Conservation (phyloP, 768 basidiomycete genomes). For the Mycena sanguinolenta region DNA sequence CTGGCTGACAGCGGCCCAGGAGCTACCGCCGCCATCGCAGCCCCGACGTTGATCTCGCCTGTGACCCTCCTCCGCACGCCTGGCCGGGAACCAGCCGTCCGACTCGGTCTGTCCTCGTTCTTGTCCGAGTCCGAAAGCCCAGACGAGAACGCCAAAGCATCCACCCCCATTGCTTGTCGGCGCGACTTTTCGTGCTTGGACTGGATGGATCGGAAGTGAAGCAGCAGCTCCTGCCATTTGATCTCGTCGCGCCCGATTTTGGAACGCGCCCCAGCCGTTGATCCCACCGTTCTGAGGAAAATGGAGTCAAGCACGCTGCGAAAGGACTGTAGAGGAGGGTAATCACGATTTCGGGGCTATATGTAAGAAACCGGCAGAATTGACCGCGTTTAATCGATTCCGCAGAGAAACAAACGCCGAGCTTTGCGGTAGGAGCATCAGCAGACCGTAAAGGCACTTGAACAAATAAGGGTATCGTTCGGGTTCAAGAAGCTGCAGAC, state of each 20-base stretch:
- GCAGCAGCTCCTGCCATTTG: conserved; percentile 95
- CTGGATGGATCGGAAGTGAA: conserved; percentile 93
- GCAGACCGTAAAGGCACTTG: conserved; percentile 96
- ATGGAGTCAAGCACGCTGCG: neutral
- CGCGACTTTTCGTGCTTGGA: conserved; percentile 93
- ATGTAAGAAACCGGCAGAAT: conserved; percentile 93
- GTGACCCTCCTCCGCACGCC: conserved; percentile 74
- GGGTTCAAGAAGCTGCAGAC: conserved; percentile 95
- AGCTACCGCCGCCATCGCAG: conserved; percentile 42
- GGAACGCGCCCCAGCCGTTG: conserved; percentile 68
- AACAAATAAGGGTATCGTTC: conserved; percentile 96
- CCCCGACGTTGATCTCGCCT: conserved; percentile 52
- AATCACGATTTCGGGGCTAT: conserved; percentile 89
- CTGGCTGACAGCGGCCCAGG: conserved; percentile 45
- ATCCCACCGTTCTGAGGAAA: conserved; percentile 44
- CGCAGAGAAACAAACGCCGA: conserved; percentile 95
- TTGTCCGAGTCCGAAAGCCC: conserved; percentile 62
- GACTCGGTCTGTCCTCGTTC: conserved; percentile 41
- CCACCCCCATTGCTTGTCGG: conserved; percentile 79
- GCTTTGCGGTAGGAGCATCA: conserved; percentile 98
- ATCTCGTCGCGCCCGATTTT: conserved; percentile 90
- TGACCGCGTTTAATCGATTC: conserved; percentile 94
- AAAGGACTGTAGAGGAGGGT: neutral
- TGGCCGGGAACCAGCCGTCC: conserved; percentile 51
- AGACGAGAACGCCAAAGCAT: conserved; percentile 62